Percentiles rank a stretch among this genome's conserved stretches.
phyloP scores from a whole-genome alignment of 495 filamentous ascomycete genomes.

The Xylaria scruposa region DNA sequence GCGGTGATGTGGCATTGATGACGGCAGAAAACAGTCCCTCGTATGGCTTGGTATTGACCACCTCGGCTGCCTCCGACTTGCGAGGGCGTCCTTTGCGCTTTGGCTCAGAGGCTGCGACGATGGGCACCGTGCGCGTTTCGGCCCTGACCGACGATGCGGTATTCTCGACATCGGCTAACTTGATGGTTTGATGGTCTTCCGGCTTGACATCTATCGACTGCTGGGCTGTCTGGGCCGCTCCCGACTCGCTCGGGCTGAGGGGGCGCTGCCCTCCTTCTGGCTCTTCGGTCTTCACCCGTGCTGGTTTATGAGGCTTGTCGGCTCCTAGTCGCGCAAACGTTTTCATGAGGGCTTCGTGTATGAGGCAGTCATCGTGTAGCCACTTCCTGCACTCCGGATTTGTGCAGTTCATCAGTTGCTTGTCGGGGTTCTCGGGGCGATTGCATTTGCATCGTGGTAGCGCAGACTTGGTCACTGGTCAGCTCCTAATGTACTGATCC shows the following conservation, averaged over 20 bases:
- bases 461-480: constrained; percentile 56
- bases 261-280: constrained; percentile 47
- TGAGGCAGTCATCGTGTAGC: constrained; percentile 69
- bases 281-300: constrained; percentile 46
- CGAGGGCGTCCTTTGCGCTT: constrained; percentile 42
- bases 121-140: constrained; percentile 27
- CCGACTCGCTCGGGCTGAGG: constrained; percentile 52
- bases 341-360: constrained; percentile 55
- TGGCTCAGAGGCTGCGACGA: constrained; percentile 26
- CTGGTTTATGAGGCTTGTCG: constrained; percentile 50
- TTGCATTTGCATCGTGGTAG: constrained; percentile 67
- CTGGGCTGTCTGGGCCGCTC: constrained; percentile 46
- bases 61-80: constrained; percentile 40
- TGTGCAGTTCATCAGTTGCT: constrained; percentile 63
- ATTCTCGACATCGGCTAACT: constrained; percentile 33
- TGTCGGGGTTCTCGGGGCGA: constrained; percentile 68
- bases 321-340: constrained; percentile 54
- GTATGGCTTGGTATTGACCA: constrained; percentile 47
- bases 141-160: constrained; percentile 27
- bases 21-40: constrained; percentile 51
- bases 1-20: constrained; percentile 45
- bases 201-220: constrained; percentile 58
- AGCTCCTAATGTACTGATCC: neutral
- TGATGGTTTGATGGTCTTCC: constrained; percentile 37
- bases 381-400: constrained; percentile 63